Evolutionary conservation across 768 basidiomycete species (phyloP), one percentile per base, ranked within the genome.

Genomic region (Tulasnella calospora): DNA sequence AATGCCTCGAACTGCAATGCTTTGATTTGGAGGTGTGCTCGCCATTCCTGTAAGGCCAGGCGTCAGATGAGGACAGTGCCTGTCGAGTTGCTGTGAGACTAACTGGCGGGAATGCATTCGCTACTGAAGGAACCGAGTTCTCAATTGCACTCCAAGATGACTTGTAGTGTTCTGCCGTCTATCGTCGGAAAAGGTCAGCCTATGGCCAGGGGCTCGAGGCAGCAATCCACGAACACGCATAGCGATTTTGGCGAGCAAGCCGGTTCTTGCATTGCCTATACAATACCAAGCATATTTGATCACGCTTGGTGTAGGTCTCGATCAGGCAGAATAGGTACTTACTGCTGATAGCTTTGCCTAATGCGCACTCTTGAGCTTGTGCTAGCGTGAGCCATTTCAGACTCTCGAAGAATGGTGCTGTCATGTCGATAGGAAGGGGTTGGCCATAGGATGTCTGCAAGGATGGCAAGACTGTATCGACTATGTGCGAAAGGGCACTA

Each of bases 301-400:
- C 44, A 19, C 67, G 21, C 9, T 38, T 38, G 38, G 38, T 19
- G 57, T 61, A 40, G 33, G 71, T 61, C 23, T 15, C n/a, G 76
- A 15, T 30, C 13, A 17, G 44, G n/a, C 15, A 9, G 51, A 38
- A 36, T 15, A n/a, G 13, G 81, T 81, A 94, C 95, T 93, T 79
- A 94, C 55, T 57, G 55, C 55, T 85, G 82, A 92, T 91, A 21
- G 96, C 96, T 81, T 92, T 89, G 83, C 97, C 96, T 96, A 96
- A 99, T 57, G 91, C 94, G 82, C 94, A 97, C 85, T 99, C 98
- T 81, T 99, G 97, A 0, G 96, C 96, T 84, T 98, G 95, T 0
- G 95, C 95, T 6, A 96, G 88, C 90, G 95, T 92, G 77, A 98
- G 88, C 80, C 85, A 89, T 82, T 94, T 90, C 61, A 98, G 82